Conservation (phyloP, 805 yeast species). For the Lipomyces spencermartinsiae region DNA sequence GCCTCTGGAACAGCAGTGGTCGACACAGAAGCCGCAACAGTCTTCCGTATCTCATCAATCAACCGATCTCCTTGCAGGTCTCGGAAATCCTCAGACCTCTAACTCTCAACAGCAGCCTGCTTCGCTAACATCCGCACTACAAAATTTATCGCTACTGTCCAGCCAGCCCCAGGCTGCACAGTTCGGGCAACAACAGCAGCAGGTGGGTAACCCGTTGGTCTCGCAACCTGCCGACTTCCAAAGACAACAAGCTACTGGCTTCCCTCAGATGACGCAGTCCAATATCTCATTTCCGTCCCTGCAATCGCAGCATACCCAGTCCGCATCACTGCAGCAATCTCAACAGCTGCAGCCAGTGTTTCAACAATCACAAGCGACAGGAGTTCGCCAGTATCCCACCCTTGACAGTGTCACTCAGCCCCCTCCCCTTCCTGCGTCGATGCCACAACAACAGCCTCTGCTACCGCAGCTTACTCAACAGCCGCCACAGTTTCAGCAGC, state of each 20-base stretch:
- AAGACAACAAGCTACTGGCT: background rate
- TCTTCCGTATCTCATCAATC: background rate
- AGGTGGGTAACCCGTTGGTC: background rate
- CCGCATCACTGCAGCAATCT: slow-evolving; percentile 5
- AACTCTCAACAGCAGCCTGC: background rate
- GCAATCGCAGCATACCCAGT: background rate
- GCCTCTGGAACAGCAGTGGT: background rate
- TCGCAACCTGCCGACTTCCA: slow-evolving; percentile 20
- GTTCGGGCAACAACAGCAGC: slow-evolving; percentile 9
- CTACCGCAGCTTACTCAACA: slow-evolving; percentile 15
- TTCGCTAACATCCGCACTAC: slow-evolving; percentile 14
- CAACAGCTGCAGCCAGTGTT: slow-evolving; percentile 25
- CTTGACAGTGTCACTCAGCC: slow-evolving; percentile 13
- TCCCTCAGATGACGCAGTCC: slow-evolving; percentile 12
- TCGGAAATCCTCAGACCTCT: background rate
- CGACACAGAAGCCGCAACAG: background rate
- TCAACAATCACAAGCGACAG: slow-evolving; percentile 15
- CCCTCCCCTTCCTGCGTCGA: slow-evolving; percentile 10
- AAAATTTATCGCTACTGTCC: slow-evolving; percentile 17
- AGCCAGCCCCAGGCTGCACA: background rate
- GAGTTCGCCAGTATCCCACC: background rate
- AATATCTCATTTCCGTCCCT: background rate
- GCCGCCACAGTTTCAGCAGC: slow-evolving; percentile 23
- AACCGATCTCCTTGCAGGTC: background rate
- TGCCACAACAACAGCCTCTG: slow-evolving; percentile 8